Evolutionary conservation across 2,329 filamentous ascomycete genomes (phyloP).

Genomic region (Neopestalotiopsis sp.): DNA sequence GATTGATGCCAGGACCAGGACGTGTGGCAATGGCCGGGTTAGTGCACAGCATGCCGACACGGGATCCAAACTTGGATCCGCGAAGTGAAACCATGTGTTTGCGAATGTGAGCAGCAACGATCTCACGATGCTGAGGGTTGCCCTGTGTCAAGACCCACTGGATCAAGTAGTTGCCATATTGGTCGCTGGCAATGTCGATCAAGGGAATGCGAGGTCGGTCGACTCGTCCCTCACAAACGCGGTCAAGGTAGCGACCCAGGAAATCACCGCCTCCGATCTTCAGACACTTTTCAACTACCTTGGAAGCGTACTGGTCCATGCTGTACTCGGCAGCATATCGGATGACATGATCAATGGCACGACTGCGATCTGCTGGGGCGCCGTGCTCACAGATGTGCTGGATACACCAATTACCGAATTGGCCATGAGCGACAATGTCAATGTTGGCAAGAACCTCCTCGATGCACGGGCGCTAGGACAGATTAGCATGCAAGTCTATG

Average conservation of each 20-base stretch:
- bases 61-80: slow-evolving; percentile 97
- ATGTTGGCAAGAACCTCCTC: slow-evolving; percentile 95
- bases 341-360: slow-evolving; percentile 94
- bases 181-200: slow-evolving; percentile 97
- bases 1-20: slow-evolving; percentile 76
- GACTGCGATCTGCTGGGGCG: slow-evolving; percentile 85
- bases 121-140: slow-evolving; percentile 84
- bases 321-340: slow-evolving; percentile 94
- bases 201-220: slow-evolving; percentile 95
- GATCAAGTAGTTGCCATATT: slow-evolving; percentile 98
- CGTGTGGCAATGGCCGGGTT: slow-evolving; percentile 90
- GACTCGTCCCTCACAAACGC: slow-evolving; percentile 87
- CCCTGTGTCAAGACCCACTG: slow-evolving; percentile 96
- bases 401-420: slow-evolving; percentile 99
- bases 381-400: slow-evolving; percentile 99
- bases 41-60: slow-evolving; percentile 98
- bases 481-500: slow-evolving; percentile 38
- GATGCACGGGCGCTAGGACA: slow-evolving; percentile 81
- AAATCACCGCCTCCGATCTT: slow-evolving; percentile 95
- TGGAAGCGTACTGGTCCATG: slow-evolving; percentile 98
- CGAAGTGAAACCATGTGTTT: slow-evolving; percentile 99
- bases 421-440: slow-evolving; percentile 93
- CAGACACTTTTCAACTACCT: slow-evolving; percentile 98
- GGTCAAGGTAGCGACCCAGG: slow-evolving; percentile 87
- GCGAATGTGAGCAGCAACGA: slow-evolving; percentile 91